Evolutionary conservation across 2,329 filamentous ascomycete species (phyloP).

Genomic region (Aspergillus aculeatus): DNA sequence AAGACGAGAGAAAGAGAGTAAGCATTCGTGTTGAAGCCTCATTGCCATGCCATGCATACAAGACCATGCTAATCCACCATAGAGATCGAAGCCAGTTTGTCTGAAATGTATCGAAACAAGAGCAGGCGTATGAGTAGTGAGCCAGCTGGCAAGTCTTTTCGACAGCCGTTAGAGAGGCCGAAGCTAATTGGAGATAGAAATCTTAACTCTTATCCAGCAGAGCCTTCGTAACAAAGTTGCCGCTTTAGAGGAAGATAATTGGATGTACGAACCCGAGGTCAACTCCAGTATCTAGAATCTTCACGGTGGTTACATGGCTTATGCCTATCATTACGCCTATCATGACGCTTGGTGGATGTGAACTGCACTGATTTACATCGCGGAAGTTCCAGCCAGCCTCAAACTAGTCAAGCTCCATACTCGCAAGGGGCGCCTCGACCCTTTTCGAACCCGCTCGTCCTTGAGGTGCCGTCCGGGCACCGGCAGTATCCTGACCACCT

Average conservation of each 20-base stretch:
- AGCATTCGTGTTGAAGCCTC: conserved; percentile 13
- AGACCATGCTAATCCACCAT: conserved; percentile 7
- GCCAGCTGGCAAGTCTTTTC: conserved; percentile 58
- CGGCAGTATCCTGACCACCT: conserved; percentile 52
- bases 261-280: conserved; percentile 81
- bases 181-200: conserved; percentile 49
- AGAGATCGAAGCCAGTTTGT: conserved; percentile 49
- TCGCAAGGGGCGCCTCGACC: conserved; percentile 47
- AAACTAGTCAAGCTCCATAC: conserved; percentile 46
- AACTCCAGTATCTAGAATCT: conserved; percentile 34
- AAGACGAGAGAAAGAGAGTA: conserved; percentile 43
- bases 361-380: conserved; percentile 7
- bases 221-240: conserved; percentile 72
- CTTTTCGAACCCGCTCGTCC: conserved; percentile 42
- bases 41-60: neutral
- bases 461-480: conserved; percentile 35
- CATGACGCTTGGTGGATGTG: neutral
- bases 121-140: conserved; percentile 58
- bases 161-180: neutral
- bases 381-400: conserved; percentile 2
- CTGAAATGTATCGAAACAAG: conserved; percentile 41
- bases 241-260: conserved; percentile 76
- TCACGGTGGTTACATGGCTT: conserved; percentile 12
- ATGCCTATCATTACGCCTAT: neutral
- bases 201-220: conserved; percentile 66